Percentiles rank a stretch among this genome's conserved stretches.
These are phyloP conservation scores for Arachnomyces sp. DNA, from an alignment of 2,329 filamentous ascomycete genomes.

Conservation along the genomic window DNA sequence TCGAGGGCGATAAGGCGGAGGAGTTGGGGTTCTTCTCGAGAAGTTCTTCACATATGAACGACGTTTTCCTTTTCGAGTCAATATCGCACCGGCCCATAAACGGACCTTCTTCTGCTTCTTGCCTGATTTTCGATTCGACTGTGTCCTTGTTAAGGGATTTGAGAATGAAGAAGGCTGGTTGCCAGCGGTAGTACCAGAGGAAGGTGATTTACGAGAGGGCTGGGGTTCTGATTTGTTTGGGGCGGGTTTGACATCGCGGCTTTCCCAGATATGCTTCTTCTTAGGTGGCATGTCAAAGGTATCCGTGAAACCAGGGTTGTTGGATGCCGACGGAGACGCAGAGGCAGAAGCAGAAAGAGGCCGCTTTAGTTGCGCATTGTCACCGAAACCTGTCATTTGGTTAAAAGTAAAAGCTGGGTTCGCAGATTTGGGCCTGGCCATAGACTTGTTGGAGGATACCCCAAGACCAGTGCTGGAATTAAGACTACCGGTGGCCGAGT, in stretches of 20 bases:
- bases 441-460: slow-evolving; percentile 12
- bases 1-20: slow-evolving; percentile 36
- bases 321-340: slow-evolving; percentile 12
- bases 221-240: not conserved
- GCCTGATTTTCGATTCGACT: slow-evolving; percentile 19
- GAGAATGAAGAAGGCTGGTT: too few relatives aligned
- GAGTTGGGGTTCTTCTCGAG: slow-evolving; percentile 32
- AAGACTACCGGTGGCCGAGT: slow-evolving; percentile 59
- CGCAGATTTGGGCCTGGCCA: slow-evolving; percentile 37
- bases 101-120: slow-evolving; percentile 68
- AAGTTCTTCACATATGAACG: slow-evolving; percentile 36
- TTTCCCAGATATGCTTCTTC: slow-evolving; percentile 20
- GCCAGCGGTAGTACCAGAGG: too few relatives aligned
- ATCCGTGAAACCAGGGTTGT: slow-evolving; percentile 5
- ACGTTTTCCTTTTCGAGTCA: slow-evolving; percentile 43
- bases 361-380: slow-evolving; percentile 25
- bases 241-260: not conserved
- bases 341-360: slow-evolving; percentile 34
- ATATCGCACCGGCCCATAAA: slow-evolving; percentile 47
- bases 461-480: slow-evolving; percentile 23
- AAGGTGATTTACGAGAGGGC: too few relatives aligned
- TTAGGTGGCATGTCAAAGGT: slow-evolving; percentile 5
- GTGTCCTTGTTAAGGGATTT: not conserved
- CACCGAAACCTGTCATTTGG: slow-evolving; percentile 11
- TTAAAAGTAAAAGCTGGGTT: slow-evolving; percentile 31